Evolutionary conservation across 176 grass and related monocot species (phyloP).

Genomic region (Pontederia crassipes): DNA sequence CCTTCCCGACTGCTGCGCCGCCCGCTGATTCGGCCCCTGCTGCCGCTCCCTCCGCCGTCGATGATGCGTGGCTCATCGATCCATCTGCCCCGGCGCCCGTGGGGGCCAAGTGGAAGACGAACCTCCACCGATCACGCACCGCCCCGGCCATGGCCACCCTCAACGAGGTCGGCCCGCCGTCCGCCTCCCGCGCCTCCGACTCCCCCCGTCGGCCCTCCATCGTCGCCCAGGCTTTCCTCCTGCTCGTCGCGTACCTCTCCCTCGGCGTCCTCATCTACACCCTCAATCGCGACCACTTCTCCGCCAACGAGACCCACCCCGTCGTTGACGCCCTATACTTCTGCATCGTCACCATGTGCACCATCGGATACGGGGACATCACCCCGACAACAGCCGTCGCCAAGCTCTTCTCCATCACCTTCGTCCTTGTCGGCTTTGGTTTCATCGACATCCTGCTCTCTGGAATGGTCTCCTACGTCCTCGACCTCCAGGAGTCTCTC

Average conservation of each 20-base stretch:
- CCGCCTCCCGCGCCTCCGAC: background rate
- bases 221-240: constrained; percentile 52
- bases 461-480: constrained; percentile 82
- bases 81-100: constrained; percentile 6
- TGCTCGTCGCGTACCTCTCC: constrained; percentile 61
- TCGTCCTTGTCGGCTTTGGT: constrained; percentile 74
- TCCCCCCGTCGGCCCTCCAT: constrained; percentile 34
- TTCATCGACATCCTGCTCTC: constrained; percentile 88
- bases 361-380: constrained; percentile 90
- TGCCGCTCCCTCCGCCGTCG: background rate
- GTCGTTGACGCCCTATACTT: constrained; percentile 90
- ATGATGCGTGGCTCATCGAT: constrained; percentile 20
- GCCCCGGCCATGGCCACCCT: constrained; percentile 49
- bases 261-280: constrained; percentile 74
- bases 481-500: constrained; percentile 85
- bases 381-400: constrained; percentile 60
- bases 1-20: background rate
- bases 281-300: constrained; percentile 46
- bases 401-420: constrained; percentile 90
- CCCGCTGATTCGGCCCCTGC: background rate
- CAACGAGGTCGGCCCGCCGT: constrained; percentile 11
- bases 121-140: constrained; percentile 81
- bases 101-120: constrained; percentile 14
- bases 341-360: constrained; percentile 98
- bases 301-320: constrained; percentile 49